Percentiles rank a stretch among this genome's conserved stretches.
phyloP scores from a whole-genome alignment of 371 early-diverging fungal genomes.

The Mortierella sp. region DNA sequence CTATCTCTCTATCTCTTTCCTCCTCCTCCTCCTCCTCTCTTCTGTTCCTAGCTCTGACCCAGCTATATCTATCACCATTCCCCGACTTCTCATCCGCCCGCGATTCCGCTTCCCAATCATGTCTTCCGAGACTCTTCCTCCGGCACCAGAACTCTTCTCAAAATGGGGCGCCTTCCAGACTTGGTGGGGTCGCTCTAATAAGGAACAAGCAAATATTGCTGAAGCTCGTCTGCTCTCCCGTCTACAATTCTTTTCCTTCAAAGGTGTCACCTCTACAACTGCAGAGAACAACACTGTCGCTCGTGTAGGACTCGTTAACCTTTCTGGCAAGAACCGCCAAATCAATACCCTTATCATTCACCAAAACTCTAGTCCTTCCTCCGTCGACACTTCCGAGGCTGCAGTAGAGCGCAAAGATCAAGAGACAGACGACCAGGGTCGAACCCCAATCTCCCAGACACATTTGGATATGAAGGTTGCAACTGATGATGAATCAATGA shows the following conservation, averaged over 20 bases:
- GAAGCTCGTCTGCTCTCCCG: conserved; percentile 54
- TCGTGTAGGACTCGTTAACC: conserved; percentile 62
- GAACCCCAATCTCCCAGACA: conserved; percentile 55
- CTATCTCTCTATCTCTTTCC: background rate
- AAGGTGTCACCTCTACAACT: conserved; percentile 36
- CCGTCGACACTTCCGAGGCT: conserved; percentile 24
- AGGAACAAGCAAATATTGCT: conserved; percentile 45
- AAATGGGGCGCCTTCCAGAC: conserved; percentile 55
- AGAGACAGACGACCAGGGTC: conserved; percentile 54
- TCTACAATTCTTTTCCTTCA: conserved; percentile 58
- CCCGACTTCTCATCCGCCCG: conserved; percentile 44
- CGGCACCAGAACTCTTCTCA: conserved; percentile 50
- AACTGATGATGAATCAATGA: conserved; percentile 39
- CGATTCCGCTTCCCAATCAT: conserved; percentile 56
- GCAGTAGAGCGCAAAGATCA: conserved; percentile 44
- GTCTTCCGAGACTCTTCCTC: conserved; percentile 44
- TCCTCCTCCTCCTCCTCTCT: background rate
- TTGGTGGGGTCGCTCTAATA: conserved; percentile 52
- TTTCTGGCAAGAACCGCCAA: conserved; percentile 50
- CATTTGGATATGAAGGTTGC: conserved; percentile 41
- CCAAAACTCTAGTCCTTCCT: conserved; percentile 33
- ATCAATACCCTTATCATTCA: conserved; percentile 62
- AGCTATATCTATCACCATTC: conserved; percentile 28
- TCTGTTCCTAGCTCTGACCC: too few relatives aligned
- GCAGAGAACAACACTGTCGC: conserved; percentile 55